phyloP scores from a whole-genome alignment of 2,329 filamentous ascomycete species.

The Xylariaceae sp. region DNA sequence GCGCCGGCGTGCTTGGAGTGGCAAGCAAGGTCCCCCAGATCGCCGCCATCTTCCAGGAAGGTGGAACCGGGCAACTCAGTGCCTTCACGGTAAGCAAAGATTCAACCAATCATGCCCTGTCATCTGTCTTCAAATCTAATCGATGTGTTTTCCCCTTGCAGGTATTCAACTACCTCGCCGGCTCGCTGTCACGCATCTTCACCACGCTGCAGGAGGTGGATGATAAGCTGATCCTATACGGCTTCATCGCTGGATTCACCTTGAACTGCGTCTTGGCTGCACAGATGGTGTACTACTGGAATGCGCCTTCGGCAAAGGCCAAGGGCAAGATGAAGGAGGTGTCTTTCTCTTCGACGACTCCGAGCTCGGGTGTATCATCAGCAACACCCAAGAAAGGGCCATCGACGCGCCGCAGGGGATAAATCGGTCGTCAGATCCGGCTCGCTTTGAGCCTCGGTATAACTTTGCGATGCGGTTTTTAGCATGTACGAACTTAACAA shows the following conservation, averaged over 20 bases:
- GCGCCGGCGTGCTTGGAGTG: conserved; percentile 74
- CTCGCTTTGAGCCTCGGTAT: neutral
- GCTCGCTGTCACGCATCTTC: conserved; percentile 91
- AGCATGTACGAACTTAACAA: neutral
- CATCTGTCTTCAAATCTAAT: conserved; percentile 4
- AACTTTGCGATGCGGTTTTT: neutral
- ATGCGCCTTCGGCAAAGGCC: conserved; percentile 48
- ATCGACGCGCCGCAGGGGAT: conserved; percentile 39
- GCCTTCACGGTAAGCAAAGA: conserved; percentile 74
- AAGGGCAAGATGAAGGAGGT: conserved; percentile 37
- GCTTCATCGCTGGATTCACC: conserved; percentile 85
- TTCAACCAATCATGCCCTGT: conserved; percentile 1
- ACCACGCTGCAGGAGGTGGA: conserved; percentile 96
- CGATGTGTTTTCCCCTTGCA: conserved; percentile 35
- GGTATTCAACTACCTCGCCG: conserved; percentile 97
- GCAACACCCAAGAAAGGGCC: conserved; percentile 35
- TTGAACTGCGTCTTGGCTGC: conserved; percentile 80
- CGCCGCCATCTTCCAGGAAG: conserved; percentile 73
- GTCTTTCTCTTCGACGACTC: conserved; percentile 17
- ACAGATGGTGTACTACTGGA: conserved; percentile 98
- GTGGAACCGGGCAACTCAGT: conserved; percentile 89
- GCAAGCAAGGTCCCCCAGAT: conserved; percentile 95
- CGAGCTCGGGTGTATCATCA: conserved; percentile 25
- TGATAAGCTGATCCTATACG: conserved; percentile 92
- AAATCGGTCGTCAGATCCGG: too few relatives aligned